A percentile compares a stretch with the other conserved stretches of the same genome.
Conservation (phyloP, 345 rosid genomes). For the Trapa bicornis region DNA sequence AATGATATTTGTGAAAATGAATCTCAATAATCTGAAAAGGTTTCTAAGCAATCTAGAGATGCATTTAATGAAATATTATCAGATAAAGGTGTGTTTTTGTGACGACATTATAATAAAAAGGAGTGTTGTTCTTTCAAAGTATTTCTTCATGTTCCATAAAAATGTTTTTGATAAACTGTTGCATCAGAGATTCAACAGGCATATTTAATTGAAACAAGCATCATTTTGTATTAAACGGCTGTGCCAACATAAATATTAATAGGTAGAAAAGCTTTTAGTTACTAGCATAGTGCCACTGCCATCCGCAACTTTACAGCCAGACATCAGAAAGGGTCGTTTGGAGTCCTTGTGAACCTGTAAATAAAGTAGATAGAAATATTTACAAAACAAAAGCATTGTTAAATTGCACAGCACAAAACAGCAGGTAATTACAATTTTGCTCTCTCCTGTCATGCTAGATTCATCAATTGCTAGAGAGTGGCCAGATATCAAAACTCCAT, state of each 20-base stretch:
- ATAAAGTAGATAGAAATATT: slow-evolving; percentile 6
- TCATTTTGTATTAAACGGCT: not conserved
- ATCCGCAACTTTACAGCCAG: slow-evolving; percentile 99
- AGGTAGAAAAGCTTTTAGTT: slow-evolving; percentile 10
- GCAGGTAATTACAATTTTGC: slow-evolving; percentile 57
- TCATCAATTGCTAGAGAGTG: slow-evolving; percentile 88
- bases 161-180: not conserved
- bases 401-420: not conserved
- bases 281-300: slow-evolving; percentile 95
- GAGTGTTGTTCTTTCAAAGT: not conserved
- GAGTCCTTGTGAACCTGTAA: slow-evolving; percentile 76
- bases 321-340: slow-evolving; percentile 78
- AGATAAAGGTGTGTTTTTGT: not conserved
- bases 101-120: not conserved
- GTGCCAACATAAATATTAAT: not conserved
- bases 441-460: slow-evolving; percentile 99
- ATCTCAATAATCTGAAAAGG: too few relatives aligned
- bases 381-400: slow-evolving; percentile 4
- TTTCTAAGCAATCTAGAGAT: not conserved
- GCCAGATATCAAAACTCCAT: slow-evolving; percentile 69
- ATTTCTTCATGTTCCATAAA: not conserved
- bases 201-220: not conserved
- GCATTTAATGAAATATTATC: not conserved
- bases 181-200: not conserved
- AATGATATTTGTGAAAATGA: not conserved